Conservation (phyloP, 768 basidiomycete species). For the Tephrocybe sp. region DNA sequence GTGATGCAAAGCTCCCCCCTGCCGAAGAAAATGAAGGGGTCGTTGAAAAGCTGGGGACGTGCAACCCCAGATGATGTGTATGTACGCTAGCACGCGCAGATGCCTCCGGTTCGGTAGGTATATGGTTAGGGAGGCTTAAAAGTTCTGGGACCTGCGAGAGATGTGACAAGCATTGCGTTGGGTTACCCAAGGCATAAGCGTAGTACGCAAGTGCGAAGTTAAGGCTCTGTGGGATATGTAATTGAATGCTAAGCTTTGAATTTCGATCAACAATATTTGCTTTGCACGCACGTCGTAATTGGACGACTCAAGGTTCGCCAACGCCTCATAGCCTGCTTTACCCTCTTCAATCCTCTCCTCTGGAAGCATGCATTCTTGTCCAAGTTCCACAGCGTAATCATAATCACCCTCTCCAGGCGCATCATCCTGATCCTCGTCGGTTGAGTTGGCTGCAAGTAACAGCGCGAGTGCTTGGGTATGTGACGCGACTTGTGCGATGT, state of each 20-base stretch:
- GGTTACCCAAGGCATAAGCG: slow-evolving; percentile 72
- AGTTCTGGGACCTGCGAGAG: slow-evolving; percentile 57
- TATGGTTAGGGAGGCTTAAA: slow-evolving; percentile 51
- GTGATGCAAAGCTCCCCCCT: slow-evolving; percentile 49
- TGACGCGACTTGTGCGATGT: slow-evolving; percentile 64
- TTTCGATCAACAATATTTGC: background rate
- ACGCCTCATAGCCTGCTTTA: slow-evolving; percentile 46
- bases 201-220: slow-evolving; percentile 75
- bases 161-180: slow-evolving; percentile 60
- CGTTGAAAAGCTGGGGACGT: slow-evolving; percentile 32
- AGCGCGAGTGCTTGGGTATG: slow-evolving; percentile 67
- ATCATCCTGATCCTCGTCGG: slow-evolving; percentile 59
- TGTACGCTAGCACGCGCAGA: slow-evolving; percentile 39
- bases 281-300: slow-evolving; percentile 56
- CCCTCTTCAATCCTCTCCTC: slow-evolving; percentile 63
- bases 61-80: slow-evolving; percentile 24
- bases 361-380: slow-evolving; percentile 56
- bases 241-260: slow-evolving; percentile 7
- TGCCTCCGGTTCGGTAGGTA: slow-evolving; percentile 38
- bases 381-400: slow-evolving; percentile 42
- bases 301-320: slow-evolving; percentile 49
- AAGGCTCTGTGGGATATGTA: slow-evolving; percentile 48
- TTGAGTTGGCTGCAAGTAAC: slow-evolving; percentile 46
- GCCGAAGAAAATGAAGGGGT: slow-evolving; percentile 47
- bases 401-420: slow-evolving; percentile 30